Evolutionary conservation across 2,329 filamentous ascomycete species (phyloP), one percentile per base, ranked within the genome.

Genomic region (Pezicula radicicola): DNA sequence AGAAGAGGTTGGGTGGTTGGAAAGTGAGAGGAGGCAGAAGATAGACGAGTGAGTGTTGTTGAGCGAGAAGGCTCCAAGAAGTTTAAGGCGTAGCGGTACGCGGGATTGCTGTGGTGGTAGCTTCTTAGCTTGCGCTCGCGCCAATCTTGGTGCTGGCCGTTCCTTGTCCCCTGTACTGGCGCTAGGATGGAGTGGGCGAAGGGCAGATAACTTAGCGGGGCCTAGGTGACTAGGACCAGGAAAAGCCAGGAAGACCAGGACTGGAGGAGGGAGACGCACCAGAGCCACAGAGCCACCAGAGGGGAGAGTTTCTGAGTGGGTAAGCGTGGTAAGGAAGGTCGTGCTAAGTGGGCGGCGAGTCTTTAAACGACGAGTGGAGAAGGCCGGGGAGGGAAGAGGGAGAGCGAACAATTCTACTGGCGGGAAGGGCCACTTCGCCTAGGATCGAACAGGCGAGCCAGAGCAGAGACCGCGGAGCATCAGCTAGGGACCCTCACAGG

Each of bases 21-120:
- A 59, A 65, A 65, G 64, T 63, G 64, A 63, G 59, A 63, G 62
- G 53, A 54, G 59, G 54, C 58, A 57, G 55, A 57, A 56, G 53
- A 53, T 40, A 21, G 40, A 42, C 25, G 40, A 45, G 42, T 16
- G 27, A 9, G 42, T 28, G 42, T 16, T 45, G 27, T 21, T 16
- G 42, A 57, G 57, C 62, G 56, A 53, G 58, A 55, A 51, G 55
- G 52, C 57, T 53, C 49, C 55, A 54, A 48, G 50, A 56, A 54
- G 55, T 56, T 50, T 59, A 55, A 58, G 58, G 58, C 62, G 58
- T 21, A 46, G 27, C 35, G 43, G 45, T 42, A 43, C 36, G 49
- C 36, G 33, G 37, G 28, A 48, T 33, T 16, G 53, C 37, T 46
- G 55, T 45, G 54, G 49, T 51, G 46, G 19, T 45, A 25, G 30